Conservation (phyloP, 192 early-diverging fungal species). For the Backusella psychrophila region DNA sequence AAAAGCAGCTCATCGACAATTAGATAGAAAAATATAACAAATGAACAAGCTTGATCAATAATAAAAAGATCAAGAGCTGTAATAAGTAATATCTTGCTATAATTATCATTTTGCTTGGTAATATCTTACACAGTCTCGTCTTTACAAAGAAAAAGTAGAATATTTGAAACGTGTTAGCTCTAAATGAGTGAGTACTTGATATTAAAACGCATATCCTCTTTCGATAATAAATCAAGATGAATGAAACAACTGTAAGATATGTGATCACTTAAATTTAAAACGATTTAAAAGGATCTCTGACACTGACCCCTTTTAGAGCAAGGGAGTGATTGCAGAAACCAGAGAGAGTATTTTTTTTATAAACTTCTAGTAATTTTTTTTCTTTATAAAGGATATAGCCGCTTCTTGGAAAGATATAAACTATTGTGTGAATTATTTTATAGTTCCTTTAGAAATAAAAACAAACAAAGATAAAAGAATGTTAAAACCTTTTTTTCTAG, state of each 20-base stretch:
- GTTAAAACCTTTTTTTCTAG: not conserved
- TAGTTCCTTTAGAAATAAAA: not conserved
- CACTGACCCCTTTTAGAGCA: not conserved
- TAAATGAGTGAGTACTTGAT: too few relatives aligned
- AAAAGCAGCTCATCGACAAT: not conserved
- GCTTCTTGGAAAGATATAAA: not conserved
- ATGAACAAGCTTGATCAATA: not conserved
- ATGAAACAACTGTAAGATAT: too few relatives aligned
- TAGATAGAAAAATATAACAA: not conserved
- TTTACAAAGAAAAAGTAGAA: too few relatives aligned
- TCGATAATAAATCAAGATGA: too few relatives aligned
- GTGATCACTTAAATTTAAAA: not conserved
- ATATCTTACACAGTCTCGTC: too few relatives aligned
- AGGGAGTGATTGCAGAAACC: not conserved
- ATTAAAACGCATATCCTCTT: too few relatives aligned
- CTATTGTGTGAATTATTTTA: not conserved
- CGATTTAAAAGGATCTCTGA: not conserved
- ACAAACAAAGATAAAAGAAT: not conserved
- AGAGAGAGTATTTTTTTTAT: not conserved
- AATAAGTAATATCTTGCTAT: too few relatives aligned
- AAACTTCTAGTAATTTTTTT: not conserved
- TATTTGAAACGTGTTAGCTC: too few relatives aligned
- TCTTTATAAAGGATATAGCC: not conserved
- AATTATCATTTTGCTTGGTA: too few relatives aligned
- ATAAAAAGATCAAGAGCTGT: not conserved